Base-by-base conservation (phyloP, 768 basidiomycete species). In the Tricholoma matsutake region DNA sequence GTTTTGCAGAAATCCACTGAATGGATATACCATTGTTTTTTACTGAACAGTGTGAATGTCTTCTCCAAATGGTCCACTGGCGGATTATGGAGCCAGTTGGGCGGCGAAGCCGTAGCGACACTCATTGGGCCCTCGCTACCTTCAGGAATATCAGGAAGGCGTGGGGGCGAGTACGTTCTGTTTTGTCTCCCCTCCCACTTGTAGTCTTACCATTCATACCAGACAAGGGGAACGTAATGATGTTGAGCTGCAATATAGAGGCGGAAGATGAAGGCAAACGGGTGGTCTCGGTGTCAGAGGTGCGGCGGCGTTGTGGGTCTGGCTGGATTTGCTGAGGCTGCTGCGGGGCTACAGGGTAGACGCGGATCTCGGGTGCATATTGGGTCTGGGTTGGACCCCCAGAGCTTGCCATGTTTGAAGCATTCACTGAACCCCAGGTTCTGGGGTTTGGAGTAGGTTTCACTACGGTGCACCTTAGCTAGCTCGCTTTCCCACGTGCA, bases 71-170 rank as follows among this genome's bases (percentile, higher is more conserved):
- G 61, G 20, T 58, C 55, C 6, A 60, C 53, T 2, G 63, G 59
- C 28, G 64, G 57, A 41, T 62, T 59, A 16, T 22, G 43, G 32
- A 58, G 32, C 64, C 55, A 65, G 20, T 22, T 43, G 10, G 51
- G 55, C 18, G 60, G 61, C 28, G 65, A 60, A 16, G 57, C 58
- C 43, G 64, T 65, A n/a, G 62, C 47, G 2, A 64, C 58, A 45
- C 64, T 66, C 32, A 56, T 58, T 11, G 59, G 62, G 3, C 61
- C 58, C 18, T 62, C 49, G n/a, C 58, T 63, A 20, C 56, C 64
- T 28, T 69, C 68, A 0, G 66, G 64, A 14, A 69, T 69, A 31
- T 62, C 66, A 43, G 66, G 67, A 22, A 69, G 51, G 10, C 54
- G 6, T 53, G 29, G 10, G 51, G n/a, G 29, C 51, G 51, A n/a